Base-by-base conservation (phyloP, 202 grass and related monocot species). In the Zizania palustris region DNA sequence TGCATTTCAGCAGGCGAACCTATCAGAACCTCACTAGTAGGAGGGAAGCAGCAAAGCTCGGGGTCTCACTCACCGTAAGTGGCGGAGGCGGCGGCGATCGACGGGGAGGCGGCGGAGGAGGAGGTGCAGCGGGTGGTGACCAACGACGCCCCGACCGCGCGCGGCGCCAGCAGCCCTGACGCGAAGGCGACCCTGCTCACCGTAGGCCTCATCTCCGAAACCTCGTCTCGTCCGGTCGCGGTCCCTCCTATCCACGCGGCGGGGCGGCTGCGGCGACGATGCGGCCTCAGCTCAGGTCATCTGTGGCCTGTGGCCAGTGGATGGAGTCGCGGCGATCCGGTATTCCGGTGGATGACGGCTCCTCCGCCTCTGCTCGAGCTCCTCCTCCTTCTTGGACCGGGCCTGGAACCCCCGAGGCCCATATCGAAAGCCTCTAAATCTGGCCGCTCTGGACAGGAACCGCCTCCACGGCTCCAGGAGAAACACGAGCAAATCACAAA, bases 161-260 rank as follows among this genome's bases (percentile, higher is more conserved):
- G 76, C 8, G 85, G 83, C 11, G 71, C 62, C 3, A 57, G 55
- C 0, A 90, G 76, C 74, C 71, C 85, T n/a, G 83, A 76, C 9
- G 93, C 85, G 21, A 90, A 90, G n/a, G 75, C 75, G 7, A 59
- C 55, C 49, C 74, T 80, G 44, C 75, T 72, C 45, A 67, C 75
- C 43, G 88, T 80, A 45, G 82, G 72, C 46, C 74, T 92, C 92
- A 92, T 96, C 81, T 69, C 41, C 45, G 7, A 35, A 22, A 7
- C 54, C 54, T 49, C 46, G 11, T 49, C 46, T 14, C 12, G 1
- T 15, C 13, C 46, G 13, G 0, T 15, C 46, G 46, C 11, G 1
- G 1, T 41, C 13, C 38, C n/a, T 44, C 1, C 45, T 72, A 4
- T 14, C 22, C 33, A 19, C 3, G 10, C 6, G 9, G 67, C 63